Evolutionary conservation across 139 green algal species (phyloP).

Genomic region (Chlamydomonas sp.): DNA sequence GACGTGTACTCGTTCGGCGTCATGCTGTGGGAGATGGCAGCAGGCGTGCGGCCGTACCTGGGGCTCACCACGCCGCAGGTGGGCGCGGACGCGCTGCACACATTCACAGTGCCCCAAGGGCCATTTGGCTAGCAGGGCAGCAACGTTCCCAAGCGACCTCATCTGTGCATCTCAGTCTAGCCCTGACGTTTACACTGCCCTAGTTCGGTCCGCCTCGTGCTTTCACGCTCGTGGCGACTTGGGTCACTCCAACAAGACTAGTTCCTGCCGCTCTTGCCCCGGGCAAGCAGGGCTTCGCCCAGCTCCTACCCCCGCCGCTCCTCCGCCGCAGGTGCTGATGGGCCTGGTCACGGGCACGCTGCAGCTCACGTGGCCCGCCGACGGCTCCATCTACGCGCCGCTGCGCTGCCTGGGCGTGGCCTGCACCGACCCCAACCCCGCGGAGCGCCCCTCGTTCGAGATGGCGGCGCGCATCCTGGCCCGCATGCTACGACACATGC

Average conservation of each 20-base stretch:
- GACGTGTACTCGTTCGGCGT: slow-evolving; percentile 32
- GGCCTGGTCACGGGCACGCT: slow-evolving; percentile 33
- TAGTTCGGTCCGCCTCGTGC: no score
- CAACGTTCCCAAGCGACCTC: no score
- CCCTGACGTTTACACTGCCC: no score
- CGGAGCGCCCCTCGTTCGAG: slow-evolving; percentile 26
- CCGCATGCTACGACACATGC: slow-evolving; percentile 30
- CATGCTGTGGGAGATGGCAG: slow-evolving; percentile 36
- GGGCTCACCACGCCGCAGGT: slow-evolving; percentile 31
- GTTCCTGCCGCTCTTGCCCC: no score
- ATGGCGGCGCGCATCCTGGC: slow-evolving; percentile 21
- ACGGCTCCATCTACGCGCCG: slow-evolving; percentile 35
- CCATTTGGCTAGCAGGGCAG: no score
- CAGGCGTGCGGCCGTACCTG: slow-evolving; percentile 40
- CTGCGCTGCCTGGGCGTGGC: slow-evolving; percentile 26
- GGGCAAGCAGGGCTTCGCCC: no score
- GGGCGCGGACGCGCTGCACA: neutral
- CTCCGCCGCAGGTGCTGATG: slow-evolving; percentile 18
- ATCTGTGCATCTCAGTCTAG: no score
- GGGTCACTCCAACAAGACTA: no score
- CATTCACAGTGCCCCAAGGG: no score
- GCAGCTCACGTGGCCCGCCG: slow-evolving; percentile 27
- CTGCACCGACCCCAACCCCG: slow-evolving; percentile 17
- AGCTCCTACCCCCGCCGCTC: neutral
- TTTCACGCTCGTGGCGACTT: no score